Evolutionary conservation across 164 flowering plant genomes (phyloP).

Genomic region (Hamamelis virginiana): DNA sequence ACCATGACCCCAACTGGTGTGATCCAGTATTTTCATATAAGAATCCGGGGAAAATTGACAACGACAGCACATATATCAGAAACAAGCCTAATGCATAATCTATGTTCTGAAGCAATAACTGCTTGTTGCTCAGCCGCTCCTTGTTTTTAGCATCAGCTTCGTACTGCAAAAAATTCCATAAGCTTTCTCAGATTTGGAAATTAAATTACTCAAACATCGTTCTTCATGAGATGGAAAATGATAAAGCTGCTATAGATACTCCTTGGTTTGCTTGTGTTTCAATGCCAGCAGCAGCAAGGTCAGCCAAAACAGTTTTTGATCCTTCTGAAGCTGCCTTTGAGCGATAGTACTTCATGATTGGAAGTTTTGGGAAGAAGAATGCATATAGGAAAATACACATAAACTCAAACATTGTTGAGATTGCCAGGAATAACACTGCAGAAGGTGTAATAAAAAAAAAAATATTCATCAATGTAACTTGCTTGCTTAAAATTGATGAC

Average conservation of each 20-base stretch:
- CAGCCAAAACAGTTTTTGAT: conserved; percentile 53
- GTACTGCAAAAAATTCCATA: conserved; percentile 21
- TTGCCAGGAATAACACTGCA: conserved; percentile 53
- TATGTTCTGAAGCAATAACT: conserved; percentile 39
- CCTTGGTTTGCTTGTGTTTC: conserved; percentile 19
- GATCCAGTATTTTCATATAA: conserved; percentile 56
- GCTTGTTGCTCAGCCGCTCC: conserved; percentile 44
- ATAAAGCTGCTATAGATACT: conserved; percentile 6
- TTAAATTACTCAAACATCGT: background rate
- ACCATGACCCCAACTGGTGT: conserved; percentile 57
- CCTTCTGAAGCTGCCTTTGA: conserved; percentile 57
- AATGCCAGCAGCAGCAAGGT: conserved; percentile 64
- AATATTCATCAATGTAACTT: background rate
- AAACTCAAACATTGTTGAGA: conserved; percentile 43
- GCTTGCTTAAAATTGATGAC: too few relatives aligned
- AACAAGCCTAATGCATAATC: conserved; percentile 47
- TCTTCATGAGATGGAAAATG: background rate
- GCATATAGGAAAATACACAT: conserved; percentile 45
- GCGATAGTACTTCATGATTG: conserved; percentile 56
- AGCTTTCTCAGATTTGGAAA: background rate
- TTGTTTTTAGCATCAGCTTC: conserved; percentile 17
- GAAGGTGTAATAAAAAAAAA: background rate
- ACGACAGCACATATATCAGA: conserved; percentile 53
- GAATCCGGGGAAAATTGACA: conserved; percentile 68
- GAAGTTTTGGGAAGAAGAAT: conserved; percentile 42